These are phyloP conservation scores for Peniophora sp. DNA, from an alignment of 1,284 basidiomycete genomes.

Conservation along the genomic window DNA sequence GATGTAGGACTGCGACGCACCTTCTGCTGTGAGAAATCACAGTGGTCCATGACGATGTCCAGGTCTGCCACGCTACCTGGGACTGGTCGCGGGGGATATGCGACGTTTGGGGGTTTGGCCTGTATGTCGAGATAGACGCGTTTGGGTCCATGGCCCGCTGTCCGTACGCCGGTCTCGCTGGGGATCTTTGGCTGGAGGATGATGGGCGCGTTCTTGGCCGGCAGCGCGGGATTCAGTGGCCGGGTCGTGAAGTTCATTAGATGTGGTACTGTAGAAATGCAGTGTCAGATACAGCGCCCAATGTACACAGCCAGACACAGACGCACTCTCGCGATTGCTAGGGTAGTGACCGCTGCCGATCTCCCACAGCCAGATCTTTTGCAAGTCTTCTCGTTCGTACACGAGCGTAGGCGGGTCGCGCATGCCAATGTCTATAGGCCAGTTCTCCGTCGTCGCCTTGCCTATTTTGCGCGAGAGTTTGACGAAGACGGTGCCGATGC, in stretches of 20 bases:
- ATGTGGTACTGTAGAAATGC: constrained; percentile 54
- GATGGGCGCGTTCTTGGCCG: constrained; percentile 31
- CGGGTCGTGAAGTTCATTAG: constrained; percentile 50
- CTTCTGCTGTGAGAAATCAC: constrained; percentile 78
- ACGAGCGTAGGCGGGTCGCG: constrained; percentile 72
- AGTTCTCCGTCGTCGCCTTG: constrained; percentile 44
- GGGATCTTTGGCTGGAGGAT: constrained; percentile 38
- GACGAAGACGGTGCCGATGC: constrained; percentile 45
- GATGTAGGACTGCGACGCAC: constrained; percentile 29
- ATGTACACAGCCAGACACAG: constrained; percentile 1
- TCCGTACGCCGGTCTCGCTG: constrained; percentile 24
- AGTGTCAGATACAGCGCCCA: constrained; percentile 3
- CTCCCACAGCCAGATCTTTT: constrained; percentile 92
- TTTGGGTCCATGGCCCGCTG: constrained; percentile 63
- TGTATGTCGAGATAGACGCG: constrained; percentile 72
- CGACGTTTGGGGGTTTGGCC: constrained; percentile 44
- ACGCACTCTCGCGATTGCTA: constrained; percentile 65
- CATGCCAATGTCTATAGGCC: constrained; percentile 53
- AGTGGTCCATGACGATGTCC: constrained; percentile 82
- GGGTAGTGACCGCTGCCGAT: constrained; percentile 88
- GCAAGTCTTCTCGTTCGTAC: constrained; percentile 68
- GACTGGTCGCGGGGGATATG: constrained; percentile 79
- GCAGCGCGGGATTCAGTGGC: constrained; percentile 65
- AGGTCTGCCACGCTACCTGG: constrained; percentile 80
- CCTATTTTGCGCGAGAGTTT: constrained; percentile 48